phyloP scores from a whole-genome alignment of 352 stramenopile genomes.

The Thraustochytrium sp. region DNA sequence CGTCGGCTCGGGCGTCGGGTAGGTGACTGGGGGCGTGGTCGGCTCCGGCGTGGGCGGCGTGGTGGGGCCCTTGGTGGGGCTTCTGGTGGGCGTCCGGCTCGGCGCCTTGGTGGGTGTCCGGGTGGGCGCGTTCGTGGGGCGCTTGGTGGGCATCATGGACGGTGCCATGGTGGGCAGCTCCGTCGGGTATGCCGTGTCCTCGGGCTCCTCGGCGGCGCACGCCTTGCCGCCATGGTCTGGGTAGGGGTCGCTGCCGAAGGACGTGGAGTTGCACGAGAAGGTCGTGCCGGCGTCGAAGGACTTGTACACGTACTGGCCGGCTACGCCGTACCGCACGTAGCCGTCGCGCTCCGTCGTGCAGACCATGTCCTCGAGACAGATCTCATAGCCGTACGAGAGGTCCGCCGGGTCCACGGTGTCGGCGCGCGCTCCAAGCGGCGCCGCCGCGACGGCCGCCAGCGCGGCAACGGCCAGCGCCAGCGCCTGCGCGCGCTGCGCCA shows the following conservation, averaged over 20 bases:
- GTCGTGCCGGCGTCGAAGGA: neutral
- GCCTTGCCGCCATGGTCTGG: neutral
- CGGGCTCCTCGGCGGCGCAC: neutral
- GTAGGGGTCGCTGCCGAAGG: constrained; percentile 21
- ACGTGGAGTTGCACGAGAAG: neutral
- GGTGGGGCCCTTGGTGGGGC: neutral
- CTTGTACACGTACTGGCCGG: neutral
- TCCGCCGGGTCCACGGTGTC: neutral
- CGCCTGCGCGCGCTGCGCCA: neutral
- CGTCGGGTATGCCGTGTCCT: neutral
- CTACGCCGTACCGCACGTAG: constrained; percentile 20
- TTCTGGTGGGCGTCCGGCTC: neutral
- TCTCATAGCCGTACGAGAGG: neutral
- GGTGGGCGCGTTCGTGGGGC: neutral
- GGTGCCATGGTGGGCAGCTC: neutral
- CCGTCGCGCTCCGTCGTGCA: neutral
- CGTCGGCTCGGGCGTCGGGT: neutral
- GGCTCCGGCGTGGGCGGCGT: neutral
- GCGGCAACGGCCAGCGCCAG: neutral
- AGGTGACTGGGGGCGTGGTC: neutral
- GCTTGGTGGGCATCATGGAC: neutral
- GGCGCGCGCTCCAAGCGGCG: too few relatives aligned
- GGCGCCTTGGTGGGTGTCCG: neutral
- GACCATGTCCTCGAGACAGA: neutral
- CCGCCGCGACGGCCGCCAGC: neutral